Percentiles rank a stretch among this genome's conserved stretches.
Conservation (phyloP, 208 protist genomes). For the Trichomonas vaginalis region DNA sequence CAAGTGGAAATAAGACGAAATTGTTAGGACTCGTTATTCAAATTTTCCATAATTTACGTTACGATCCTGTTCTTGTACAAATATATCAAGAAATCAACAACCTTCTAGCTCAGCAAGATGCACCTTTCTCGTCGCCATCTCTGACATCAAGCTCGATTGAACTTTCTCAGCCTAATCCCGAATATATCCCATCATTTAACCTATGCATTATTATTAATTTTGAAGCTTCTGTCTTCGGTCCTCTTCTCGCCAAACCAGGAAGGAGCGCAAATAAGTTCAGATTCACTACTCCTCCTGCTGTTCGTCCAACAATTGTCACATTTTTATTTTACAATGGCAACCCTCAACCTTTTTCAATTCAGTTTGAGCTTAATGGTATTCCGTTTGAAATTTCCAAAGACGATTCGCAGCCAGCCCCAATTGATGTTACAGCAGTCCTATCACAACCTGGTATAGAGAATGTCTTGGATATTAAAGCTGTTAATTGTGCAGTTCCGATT, state of each 20-base stretch:
- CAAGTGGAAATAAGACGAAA: constrained; percentile 10
- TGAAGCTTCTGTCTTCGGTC: background rate
- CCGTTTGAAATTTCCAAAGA: background rate
- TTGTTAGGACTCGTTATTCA: background rate
- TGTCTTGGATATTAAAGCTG: background rate
- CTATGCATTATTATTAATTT: background rate
- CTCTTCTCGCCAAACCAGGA: background rate
- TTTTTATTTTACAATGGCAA: background rate
- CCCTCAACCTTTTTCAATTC: background rate
- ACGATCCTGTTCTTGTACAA: background rate
- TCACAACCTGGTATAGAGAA: background rate
- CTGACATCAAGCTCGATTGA: background rate
- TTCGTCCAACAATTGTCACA: background rate
- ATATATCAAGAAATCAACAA: background rate
- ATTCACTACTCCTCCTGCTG: background rate
- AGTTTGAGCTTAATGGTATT: background rate
- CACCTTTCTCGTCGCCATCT: background rate
- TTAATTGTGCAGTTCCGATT: background rate
- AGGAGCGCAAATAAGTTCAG: background rate
- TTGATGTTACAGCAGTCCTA: background rate
- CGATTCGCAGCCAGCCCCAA: background rate
- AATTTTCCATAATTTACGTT: background rate
- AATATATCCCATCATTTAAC: background rate
- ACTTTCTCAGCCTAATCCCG: background rate
- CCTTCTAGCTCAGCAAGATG: background rate